Evolutionary conservation across 2,329 filamentous ascomycete species (phyloP).

Genomic region (Diaporthe sp.): DNA sequence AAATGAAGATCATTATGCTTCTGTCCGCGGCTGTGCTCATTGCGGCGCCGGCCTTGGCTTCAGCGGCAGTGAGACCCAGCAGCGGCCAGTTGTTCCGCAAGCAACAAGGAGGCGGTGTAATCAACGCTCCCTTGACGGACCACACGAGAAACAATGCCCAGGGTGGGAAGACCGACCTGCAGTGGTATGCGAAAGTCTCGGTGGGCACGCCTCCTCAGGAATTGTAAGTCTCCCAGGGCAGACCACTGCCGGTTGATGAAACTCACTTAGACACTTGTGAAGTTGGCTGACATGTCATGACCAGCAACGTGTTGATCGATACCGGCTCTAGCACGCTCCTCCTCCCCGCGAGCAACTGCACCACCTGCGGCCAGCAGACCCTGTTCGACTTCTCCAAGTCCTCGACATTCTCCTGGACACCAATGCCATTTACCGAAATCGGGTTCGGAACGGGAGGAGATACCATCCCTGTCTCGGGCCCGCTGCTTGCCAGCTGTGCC

Average conservation of each 20-base stretch:
- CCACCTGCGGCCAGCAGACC: conserved; percentile 32
- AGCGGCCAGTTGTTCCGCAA: neutral
- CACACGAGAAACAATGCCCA: conserved; percentile 30
- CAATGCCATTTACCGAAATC: neutral
- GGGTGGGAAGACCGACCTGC: conserved; percentile 33
- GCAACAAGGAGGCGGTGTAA: neutral
- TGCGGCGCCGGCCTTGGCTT: neutral
- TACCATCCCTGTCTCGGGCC: conserved; percentile 32
- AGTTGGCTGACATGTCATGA: neutral
- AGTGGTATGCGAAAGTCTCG: conserved; percentile 37
- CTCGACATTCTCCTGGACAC: conserved; percentile 32
- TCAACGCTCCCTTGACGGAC: conserved; percentile 34
- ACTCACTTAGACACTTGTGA: neutral
- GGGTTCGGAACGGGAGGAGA: conserved; percentile 35
- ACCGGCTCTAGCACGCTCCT: conserved; percentile 35
- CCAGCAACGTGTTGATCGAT: conserved; percentile 39
- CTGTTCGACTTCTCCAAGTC: conserved; percentile 35
- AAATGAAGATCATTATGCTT: neutral
- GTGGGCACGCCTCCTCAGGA: conserved; percentile 36
- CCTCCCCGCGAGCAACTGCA: conserved; percentile 35
- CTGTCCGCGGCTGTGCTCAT: neutral
- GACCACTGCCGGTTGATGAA: no score
- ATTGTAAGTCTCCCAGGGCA: conserved; percentile 13
- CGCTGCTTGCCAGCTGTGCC: conserved; percentile 15
- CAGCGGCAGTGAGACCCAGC: neutral